Evolutionary conservation across 306 rosid species (phyloP).

Genomic region (Corylus avellana): DNA sequence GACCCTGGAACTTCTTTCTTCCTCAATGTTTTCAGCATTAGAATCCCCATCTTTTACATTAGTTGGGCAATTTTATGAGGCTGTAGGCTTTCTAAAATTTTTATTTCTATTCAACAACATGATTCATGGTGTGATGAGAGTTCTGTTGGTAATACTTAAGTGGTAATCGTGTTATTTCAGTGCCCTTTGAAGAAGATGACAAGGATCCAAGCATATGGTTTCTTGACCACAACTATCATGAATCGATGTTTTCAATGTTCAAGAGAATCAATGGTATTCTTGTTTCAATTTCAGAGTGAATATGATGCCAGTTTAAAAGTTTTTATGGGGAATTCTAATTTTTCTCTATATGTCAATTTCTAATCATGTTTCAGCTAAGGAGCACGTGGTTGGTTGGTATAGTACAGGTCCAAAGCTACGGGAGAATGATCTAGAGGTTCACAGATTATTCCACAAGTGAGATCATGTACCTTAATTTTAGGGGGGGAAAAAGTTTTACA

Average conservation of each 20-base stretch:
- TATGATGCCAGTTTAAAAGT: not conserved
- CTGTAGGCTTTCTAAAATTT: not conserved
- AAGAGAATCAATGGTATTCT: constrained; percentile 85
- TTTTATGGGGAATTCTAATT: not conserved
- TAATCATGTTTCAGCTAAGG: constrained; percentile 63
- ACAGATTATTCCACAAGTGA: constrained; percentile 76
- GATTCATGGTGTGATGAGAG: not conserved
- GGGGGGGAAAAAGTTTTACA: not conserved
- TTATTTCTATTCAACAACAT: not conserved
- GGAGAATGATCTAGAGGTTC: constrained; percentile 89
- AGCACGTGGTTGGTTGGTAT: constrained; percentile 93
- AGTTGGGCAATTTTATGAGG: not conserved
- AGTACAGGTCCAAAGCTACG: constrained; percentile 91
- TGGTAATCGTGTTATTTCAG: constrained; percentile 39
- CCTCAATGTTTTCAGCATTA: not conserved
- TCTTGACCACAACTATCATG: constrained; percentile 92
- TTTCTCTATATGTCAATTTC: not conserved
- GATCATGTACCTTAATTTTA: constrained; percentile 5
- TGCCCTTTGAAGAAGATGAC: constrained; percentile 95
- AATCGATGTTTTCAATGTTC: constrained; percentile 91
- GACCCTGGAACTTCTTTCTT: not conserved
- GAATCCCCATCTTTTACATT: not conserved
- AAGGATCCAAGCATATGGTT: constrained; percentile 93
- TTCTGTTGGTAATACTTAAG: not conserved
- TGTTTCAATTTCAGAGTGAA: not conserved